Evolutionary conservation across 371 early-diverging fungal genomes (phyloP), one percentile per base, ranked within the genome.

Genomic region (Encephalitozoon romaleae): DNA sequence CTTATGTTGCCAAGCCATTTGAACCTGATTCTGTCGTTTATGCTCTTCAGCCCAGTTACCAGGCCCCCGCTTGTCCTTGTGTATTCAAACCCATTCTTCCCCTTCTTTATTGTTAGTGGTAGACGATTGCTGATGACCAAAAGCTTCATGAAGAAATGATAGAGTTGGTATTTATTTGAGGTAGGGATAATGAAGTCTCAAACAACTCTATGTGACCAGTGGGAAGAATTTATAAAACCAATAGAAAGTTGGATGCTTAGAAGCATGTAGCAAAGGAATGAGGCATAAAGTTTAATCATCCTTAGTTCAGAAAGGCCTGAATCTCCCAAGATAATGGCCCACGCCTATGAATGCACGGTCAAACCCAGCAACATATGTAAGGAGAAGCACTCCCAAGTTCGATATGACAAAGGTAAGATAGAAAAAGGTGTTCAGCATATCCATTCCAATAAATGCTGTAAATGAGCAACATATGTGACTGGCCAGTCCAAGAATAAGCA

Each of bases 1-100:
- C 93, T 94, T 45, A 96, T 94, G 93, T 96, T 96, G 21, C 98
- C 98, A 78, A 96, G 92, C 98, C 98, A 97, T 1, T 90, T 91
- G 86, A 97, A 97, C 67, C 89, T 86, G 90, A 94, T 93, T 84
- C 90, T 89, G 69, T 92, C 91, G 84, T 93, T 92, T 42, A 96
- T 85, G 6, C 95, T 93, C 42, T 90, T 89, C 38, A 97, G 87
- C 18, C 97, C 98, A 12, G 94, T 92, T 38, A 96, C 97, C 21
- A 98, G 87, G 5, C 99, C 98, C 54, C 98, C 98, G 0, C 93
- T 91, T 66, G 91, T 91, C 89, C 94, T 92, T 76, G 87, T 89
- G 86, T 91, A 93, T 9, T 74, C 70, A 64, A 86, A 66, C 78
- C 87, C 76, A 6, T 87, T 86, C 70, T 89, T 88, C 34, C 45